Evolutionary conservation across 495 filamentous ascomycete species (phyloP), one percentile per base, ranked within the genome.

Genomic region (Trichoderma reesei): DNA sequence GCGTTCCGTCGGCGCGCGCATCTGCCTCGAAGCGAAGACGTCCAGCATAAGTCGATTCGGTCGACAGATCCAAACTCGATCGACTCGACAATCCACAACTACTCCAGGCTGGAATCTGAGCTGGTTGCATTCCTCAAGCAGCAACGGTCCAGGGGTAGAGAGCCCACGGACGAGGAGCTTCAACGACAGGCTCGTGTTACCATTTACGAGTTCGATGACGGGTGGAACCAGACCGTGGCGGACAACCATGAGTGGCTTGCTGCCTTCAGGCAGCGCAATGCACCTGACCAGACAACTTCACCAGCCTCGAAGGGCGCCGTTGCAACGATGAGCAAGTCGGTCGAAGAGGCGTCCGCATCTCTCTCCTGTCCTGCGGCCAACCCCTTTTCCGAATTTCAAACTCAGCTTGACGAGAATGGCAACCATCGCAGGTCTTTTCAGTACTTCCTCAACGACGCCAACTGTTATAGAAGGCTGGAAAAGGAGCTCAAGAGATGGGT

Each of bases 221-320:
- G 79, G 20, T 90, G 86, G 86, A 89, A 89, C 64, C 87, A 88
- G 71, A 90, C 87, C 0, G 85, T 82, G 26, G 84, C 87, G 7
- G 88, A 90, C 67, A 86, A 90, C 64, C 74, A 76, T 3, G 71
- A 80, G 1, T 88, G 86, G 84, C 75, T 90, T 8, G 67, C 71
- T 20, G 68, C 72, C 6, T 83, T 84, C 64, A 75, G 73, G 56
- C 59, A 72, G 60, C 72, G 75, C 41, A 74, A 82, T 59, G 11
- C 48, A 5, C 16, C 63, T 31, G 36, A 14, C 16, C 16, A 56
- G 9, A 56, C 61, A 26, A 18, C 4, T 41, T 59, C 44, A 16
- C 67, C 37, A 37, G 61, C 14, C 26, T 72, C 65, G n/a, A 65
- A 41, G 61, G 61, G 44, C 42, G 67, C 9, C 10, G 1, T 13